A percentile compares a stretch with the other conserved stretches of the same genome.
Conservation (phyloP, 2,329 filamentous ascomycete genomes). For the Mycocentrospora acerina region DNA sequence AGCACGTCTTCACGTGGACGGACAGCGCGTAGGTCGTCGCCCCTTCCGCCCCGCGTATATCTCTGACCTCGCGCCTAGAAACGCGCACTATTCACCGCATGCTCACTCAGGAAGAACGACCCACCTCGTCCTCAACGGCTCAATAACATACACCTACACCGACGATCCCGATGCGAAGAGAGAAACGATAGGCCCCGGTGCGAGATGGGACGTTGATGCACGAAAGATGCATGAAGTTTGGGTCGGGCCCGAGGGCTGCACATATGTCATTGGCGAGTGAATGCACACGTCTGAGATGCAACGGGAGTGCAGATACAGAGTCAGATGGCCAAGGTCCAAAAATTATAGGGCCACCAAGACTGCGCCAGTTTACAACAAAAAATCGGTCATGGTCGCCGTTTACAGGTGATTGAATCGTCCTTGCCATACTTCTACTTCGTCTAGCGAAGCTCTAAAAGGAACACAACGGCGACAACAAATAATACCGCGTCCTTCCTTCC, state of each 20-base stretch:
- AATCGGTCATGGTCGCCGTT: no score
- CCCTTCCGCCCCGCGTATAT: neutral
- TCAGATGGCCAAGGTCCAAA: no score
- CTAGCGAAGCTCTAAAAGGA: no score
- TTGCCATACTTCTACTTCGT: no score
- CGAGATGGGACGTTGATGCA: constrained; percentile 67
- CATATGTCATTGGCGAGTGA: constrained; percentile 64
- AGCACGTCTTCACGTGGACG: constrained; percentile 70
- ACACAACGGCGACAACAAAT: no score
- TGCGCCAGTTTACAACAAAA: no score
- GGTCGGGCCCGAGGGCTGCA: constrained; percentile 67
- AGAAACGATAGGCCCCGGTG: constrained; percentile 61
- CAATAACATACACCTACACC: constrained; percentile 68
- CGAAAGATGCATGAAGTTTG: constrained; percentile 68
- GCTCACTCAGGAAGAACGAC: constrained; percentile 66
- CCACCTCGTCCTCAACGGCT: constrained; percentile 66
- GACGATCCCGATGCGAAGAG: constrained; percentile 58
- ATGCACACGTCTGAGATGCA: neutral
- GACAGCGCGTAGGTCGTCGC: constrained; percentile 63
- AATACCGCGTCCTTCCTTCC: no score
- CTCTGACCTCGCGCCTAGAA: constrained; percentile 46
- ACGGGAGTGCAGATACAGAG: no score
- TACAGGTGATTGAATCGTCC: no score
- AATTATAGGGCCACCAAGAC: no score
- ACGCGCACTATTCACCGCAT: constrained; percentile 69